A percentile compares a stretch with the other conserved stretches of the same genome.
Evolutionary conservation across 345 rosid species (phyloP).

Genomic region (Hibiscus mutabilis): DNA sequence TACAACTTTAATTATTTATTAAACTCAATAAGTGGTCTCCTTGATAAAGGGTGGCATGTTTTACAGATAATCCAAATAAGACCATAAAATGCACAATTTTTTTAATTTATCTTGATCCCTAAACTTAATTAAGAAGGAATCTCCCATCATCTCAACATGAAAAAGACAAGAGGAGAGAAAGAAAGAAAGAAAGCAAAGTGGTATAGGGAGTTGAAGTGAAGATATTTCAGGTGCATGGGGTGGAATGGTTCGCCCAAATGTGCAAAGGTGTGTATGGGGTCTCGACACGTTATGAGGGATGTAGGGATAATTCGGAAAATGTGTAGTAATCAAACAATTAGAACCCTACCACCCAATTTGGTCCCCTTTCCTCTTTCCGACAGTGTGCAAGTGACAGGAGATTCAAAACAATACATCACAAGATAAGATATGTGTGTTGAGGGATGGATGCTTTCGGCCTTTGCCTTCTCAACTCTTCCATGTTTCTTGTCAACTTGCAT

Average conservation of each 20-base stretch:
- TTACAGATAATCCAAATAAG: too few species aligned
- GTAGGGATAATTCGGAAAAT: neutral
- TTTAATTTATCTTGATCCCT: too few species aligned
- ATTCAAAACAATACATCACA: neutral
- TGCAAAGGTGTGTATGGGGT: conserved; percentile 18
- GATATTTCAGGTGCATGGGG: conserved; percentile 5
- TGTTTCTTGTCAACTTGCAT: conserved; percentile 37
- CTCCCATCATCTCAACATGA: neutral
- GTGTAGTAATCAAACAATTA: conserved; percentile 1
- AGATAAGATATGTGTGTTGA: conserved; percentile 35
- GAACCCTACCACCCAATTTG: conserved; percentile 15
- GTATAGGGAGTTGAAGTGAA: neutral
- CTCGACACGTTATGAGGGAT: conserved; percentile 14
- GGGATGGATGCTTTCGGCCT: conserved; percentile 25
- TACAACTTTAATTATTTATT: too few species aligned
- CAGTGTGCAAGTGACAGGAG: conserved; percentile 4
- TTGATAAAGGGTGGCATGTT: too few species aligned
- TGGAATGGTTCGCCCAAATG: neutral
- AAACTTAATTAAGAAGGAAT: neutral
- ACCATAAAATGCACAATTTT: too few species aligned
- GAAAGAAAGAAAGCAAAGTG: neutral
- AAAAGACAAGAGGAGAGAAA: neutral
- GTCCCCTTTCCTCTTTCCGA: neutral
- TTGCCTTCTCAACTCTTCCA: conserved; percentile 8
- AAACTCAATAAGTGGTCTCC: too few species aligned